Evolutionary conservation across 768 basidiomycete genomes (phyloP), one percentile per base, ranked within the genome.

Genomic region (Termitomyces sp.): DNA sequence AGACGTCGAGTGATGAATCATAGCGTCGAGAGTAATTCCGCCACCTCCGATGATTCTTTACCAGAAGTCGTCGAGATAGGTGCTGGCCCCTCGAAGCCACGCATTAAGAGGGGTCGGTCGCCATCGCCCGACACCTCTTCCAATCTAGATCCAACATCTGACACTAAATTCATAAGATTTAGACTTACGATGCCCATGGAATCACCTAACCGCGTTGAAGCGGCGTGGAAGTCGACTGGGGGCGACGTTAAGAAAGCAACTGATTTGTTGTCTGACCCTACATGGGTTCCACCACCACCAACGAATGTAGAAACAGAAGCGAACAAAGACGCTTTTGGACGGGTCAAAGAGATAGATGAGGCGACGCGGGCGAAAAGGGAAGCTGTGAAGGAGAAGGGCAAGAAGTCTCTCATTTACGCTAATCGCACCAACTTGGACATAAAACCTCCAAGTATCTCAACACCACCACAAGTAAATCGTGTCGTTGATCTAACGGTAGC

Each of bases 321-420:
- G 8, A 62, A 69, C 16, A 68, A 70, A 55, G 75, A 83, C 46
- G 70, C 64, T 50, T 73, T 79, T 5, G 88, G 89, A 31, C 77
- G 87, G 46, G 86, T 90, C 33, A 82, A 78, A 58, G 89, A 89
- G 67, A 68, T 90, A 26, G 88, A 90, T 39, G 87, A 90, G 60
- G 87, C 85, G n/a, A 79, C 76, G 41, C 84, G 83, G 62, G 87
- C 86, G 2, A 82, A 77, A 60, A 79, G 86, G 59, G 81, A 79
- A 20, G 84, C 87, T 34, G 77, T 77, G 57, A 85, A 78, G 66
- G 88, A 90, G 72, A 86, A 89, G 70, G 88, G 85, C 22, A 91
- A 88, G 70, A 87, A 83, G 65, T 92, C 90, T n/a, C 79, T 84
- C 69, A 92, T 92, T 51, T 92, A 92, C 62, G 85, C 86, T 42